Percentiles rank a stretch among this genome's conserved stretches.
Evolutionary conservation across 345 rosid species (phyloP).

Genomic region (Eucalyptus marginata): DNA sequence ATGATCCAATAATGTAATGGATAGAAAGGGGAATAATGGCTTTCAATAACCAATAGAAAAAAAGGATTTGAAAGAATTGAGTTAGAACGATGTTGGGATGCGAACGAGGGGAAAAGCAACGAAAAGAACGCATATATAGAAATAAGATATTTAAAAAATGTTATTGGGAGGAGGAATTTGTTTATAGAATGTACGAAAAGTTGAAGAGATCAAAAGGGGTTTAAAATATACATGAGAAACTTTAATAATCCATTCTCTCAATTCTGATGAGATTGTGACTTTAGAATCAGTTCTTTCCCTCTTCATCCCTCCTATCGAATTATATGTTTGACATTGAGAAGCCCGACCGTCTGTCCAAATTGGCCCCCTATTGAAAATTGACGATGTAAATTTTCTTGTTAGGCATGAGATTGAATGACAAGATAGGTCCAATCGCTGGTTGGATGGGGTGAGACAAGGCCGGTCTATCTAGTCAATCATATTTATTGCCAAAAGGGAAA

Average conservation of each 20-base stretch:
- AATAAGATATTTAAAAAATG: neutral
- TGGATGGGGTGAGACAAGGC: neutral
- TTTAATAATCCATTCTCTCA: neutral
- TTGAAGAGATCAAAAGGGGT: neutral
- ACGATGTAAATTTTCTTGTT: fast-evolving
- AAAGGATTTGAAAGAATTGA: neutral
- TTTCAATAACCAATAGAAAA: neutral
- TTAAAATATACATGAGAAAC: neutral
- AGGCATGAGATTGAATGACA: neutral
- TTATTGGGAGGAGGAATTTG: neutral
- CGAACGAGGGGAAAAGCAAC: neutral
- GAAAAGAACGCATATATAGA: neutral
- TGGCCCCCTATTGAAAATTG: neutral
- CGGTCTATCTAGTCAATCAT: too few relatives aligned
- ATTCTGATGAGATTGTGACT: neutral
- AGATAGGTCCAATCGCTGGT: fast-evolving
- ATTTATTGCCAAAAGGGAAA: too few relatives aligned
- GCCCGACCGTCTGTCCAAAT: neutral
- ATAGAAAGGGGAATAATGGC: neutral
- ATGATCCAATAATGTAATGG: neutral
- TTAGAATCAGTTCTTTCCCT: neutral
- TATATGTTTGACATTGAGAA: neutral
- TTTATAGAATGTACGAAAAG: neutral
- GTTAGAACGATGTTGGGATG: neutral
- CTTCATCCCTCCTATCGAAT: neutral